Base-by-base conservation (phyloP, 2,329 filamentous ascomycete species). In the Fusarium protoensiforme region DNA sequence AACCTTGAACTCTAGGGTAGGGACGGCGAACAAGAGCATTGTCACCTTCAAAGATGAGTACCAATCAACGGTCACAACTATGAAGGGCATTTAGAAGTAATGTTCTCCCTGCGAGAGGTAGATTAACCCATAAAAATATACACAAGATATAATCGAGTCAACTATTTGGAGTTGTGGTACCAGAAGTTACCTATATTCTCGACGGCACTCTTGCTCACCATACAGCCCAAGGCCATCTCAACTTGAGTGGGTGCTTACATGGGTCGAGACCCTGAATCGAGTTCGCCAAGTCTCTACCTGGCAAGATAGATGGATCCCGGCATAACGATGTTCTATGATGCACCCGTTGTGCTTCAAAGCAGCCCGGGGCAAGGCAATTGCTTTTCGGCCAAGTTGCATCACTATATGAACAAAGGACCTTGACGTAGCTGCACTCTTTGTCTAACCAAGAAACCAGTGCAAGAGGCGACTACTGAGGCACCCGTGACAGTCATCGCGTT, bases 101-200 rank as follows among this genome's bases (percentile, higher is more conserved):
- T 5, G 5, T 3, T 16, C n/a, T 7, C 6, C 22, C 8, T 7
- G 8, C 4, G 2, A 18, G 1, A 24, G 22, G 22, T 0, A 27
- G 2, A 46, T 24, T 10, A 18, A 14, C 24, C 14, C 14, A 18
- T 46, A 2, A 11, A 27, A 27, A 11, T 1, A 48, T 4, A 4
- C 43, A 48, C 22, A 48, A 3, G 22, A 18, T 46, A 27, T 46
- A 14, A 7, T 27, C 5, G 2, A 7, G 22, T 7, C 14, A 6
- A 6, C 22, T 46, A 18, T 27, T 24, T 46, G 22, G 2, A 24
- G 20, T 24, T 24, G 4, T 16, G 14, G 20, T 9, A 7, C 13
- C 14, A 16, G 4, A 46, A 24, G 20, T 24, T 9, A 11, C 20
- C 14, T 24, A 14, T 35, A 2, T 24, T 14, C 20, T 14, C 4